These are phyloP conservation scores for Gremmenia infestans DNA, from an alignment of 2,329 filamentous ascomycete genomes.

Conservation along the genomic window DNA sequence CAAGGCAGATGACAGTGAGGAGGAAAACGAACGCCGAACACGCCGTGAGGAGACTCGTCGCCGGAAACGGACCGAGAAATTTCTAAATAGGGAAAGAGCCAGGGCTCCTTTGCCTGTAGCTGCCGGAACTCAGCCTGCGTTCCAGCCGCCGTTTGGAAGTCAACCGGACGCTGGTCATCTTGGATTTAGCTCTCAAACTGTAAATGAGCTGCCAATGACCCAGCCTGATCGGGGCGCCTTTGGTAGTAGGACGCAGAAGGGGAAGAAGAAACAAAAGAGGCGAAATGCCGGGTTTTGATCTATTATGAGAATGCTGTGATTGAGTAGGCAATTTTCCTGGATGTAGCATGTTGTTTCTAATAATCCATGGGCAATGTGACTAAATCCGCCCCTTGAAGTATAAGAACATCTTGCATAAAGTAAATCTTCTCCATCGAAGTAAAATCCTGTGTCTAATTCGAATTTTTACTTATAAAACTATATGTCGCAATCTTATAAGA, in stretches of 20 bases:
- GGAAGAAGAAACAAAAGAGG: constrained; percentile 38
- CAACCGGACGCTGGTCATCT: constrained; percentile 19
- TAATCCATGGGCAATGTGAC: no score
- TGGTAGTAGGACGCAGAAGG: constrained; percentile 37
- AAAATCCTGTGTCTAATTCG: no score
- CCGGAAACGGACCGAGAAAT: constrained; percentile 28
- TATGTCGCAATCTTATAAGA: no score
- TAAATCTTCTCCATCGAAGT: no score
- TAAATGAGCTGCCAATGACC: constrained; percentile 33
- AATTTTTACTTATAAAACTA: no score
- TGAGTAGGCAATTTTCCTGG: no score
- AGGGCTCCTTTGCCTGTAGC: constrained; percentile 9
- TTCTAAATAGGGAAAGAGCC: constrained; percentile 21
- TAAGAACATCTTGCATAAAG: no score
- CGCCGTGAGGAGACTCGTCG: constrained; percentile 26
- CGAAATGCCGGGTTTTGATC: constrained; percentile 28
- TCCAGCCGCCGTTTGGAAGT: constrained; percentile 23
- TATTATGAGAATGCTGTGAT: background rate
- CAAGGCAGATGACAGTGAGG: constrained; percentile 17
- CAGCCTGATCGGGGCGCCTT: constrained; percentile 45
- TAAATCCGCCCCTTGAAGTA: no score
- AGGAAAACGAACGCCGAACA: constrained; percentile 16
- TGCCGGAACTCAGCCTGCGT: constrained; percentile 39
- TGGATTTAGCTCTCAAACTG: constrained; percentile 26
- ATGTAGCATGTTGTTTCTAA: no score